Conservation (phyloP, 495 filamentous ascomycete genomes). For the Neurospora terricola region DNA sequence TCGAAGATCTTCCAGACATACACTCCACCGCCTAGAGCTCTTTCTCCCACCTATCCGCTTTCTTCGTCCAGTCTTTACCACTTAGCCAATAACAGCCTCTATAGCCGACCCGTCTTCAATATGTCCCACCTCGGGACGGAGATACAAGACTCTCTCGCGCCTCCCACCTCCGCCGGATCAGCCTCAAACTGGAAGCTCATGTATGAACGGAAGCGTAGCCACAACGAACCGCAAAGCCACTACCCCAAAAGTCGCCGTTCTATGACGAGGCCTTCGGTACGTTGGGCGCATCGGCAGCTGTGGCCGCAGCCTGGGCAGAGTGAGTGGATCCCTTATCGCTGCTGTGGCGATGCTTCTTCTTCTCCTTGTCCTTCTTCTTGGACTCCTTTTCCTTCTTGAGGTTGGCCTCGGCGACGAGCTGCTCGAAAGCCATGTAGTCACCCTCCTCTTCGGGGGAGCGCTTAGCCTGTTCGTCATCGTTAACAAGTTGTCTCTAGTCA, state of each 20-base stretch:
- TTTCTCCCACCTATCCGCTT: background rate
- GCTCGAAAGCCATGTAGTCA: constrained; percentile 97
- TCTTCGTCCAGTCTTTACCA: background rate
- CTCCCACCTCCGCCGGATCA: background rate
- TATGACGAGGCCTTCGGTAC: constrained; percentile 23
- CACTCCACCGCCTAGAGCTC: background rate
- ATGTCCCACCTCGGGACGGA: background rate
- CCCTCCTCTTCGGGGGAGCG: constrained; percentile 93
- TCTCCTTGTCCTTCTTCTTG: constrained; percentile 66
- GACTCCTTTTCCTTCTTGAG: constrained; percentile 79
- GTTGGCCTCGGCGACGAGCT: constrained; percentile 92
- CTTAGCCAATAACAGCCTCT: background rate
- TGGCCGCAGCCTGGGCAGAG: constrained; percentile 16
- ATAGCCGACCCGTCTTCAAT: background rate
- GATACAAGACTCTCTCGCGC: background rate
- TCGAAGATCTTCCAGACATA: background rate
- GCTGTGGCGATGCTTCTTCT: constrained; percentile 22
- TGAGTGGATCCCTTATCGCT: constrained; percentile 7
- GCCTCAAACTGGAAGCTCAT: background rate
- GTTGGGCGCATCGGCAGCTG: constrained; percentile 36
- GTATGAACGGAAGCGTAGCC: background rate
- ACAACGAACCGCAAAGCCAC: background rate
- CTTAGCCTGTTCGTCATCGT: constrained; percentile 51
- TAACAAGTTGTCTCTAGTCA: constrained; percentile 4
- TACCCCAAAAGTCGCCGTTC: background rate